Evolutionary conservation across 768 basidiomycete genomes (phyloP).

Genomic region (Clitopilus hobsonii): DNA sequence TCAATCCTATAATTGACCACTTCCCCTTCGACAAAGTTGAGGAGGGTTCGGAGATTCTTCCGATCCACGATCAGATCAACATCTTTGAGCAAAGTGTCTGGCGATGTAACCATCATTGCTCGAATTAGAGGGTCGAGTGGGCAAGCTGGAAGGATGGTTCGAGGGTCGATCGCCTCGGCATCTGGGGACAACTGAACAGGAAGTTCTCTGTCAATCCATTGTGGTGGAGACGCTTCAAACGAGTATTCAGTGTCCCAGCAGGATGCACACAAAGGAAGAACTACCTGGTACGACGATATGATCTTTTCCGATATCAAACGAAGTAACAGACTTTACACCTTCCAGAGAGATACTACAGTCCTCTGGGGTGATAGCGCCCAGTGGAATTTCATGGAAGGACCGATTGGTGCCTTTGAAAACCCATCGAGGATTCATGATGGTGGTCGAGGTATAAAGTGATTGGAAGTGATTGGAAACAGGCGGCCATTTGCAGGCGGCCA

Average conservation of each 20-base stretch:
- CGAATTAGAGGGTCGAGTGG: slow-evolving; percentile 11
- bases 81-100: slow-evolving; percentile 7
- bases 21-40: slow-evolving; percentile 7
- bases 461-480: not conserved
- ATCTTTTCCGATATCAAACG: slow-evolving; percentile 12
- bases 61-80: slow-evolving; percentile 15
- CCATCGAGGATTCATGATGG: not conserved
- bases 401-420: slow-evolving; percentile 8
- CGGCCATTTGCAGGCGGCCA: too few species aligned
- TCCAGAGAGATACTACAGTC: slow-evolving; percentile 7
- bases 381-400: slow-evolving; percentile 6
- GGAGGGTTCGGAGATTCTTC: slow-evolving; percentile 14
- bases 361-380: not conserved
- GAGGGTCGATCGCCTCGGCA: slow-evolving; percentile 9
- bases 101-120: slow-evolving; percentile 8
- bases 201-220: slow-evolving; percentile 12
- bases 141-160: slow-evolving; percentile 8
- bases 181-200: slow-evolving; percentile 9
- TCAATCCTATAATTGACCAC: slow-evolving; percentile 10
- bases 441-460: too few species aligned
- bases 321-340: slow-evolving; percentile 7
- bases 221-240: slow-evolving; percentile 9
- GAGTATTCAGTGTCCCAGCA: not conserved
- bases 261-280: not conserved
- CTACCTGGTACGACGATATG: slow-evolving; percentile 10